Evolutionary conservation across 129 eudicot genomes (phyloP).

Genomic region (Saposhnikovia divaricata): DNA sequence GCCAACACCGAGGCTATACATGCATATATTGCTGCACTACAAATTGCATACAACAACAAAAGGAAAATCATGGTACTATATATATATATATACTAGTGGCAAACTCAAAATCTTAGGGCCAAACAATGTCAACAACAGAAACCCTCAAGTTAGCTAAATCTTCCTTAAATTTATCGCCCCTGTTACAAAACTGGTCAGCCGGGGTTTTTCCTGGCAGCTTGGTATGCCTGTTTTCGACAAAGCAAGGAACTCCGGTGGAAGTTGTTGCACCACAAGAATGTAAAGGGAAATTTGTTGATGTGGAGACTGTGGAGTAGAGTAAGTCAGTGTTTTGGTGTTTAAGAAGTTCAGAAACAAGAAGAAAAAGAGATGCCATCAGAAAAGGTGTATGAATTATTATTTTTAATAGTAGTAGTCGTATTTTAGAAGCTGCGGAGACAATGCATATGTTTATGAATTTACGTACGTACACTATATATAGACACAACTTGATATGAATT

Average conservation of each 20-base stretch:
- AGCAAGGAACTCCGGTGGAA: constrained; percentile 28
- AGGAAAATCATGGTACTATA: not conserved
- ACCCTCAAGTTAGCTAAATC: constrained; percentile 29
- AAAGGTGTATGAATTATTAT: not conserved
- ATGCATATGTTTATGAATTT: not conserved
- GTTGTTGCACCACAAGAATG: constrained; percentile 17
- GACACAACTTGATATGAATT: no score
- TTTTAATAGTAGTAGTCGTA: not conserved
- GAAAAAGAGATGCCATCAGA: constrained; percentile 56
- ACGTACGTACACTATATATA: not conserved
- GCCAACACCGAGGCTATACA: no score
- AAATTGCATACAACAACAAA: no score
- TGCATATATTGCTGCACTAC: no score
- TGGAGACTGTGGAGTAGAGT: not conserved
- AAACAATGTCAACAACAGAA: constrained; percentile 18
- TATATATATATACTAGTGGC: not conserved
- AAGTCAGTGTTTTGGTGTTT: constrained; percentile 41
- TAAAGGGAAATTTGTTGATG: constrained; percentile 6
- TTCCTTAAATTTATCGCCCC: constrained; percentile 22
- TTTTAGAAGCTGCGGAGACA: not conserved
- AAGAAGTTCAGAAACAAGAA: constrained; percentile 56
- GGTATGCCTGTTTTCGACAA: constrained; percentile 17
- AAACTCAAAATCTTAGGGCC: not conserved
- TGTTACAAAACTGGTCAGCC: constrained; percentile 9
- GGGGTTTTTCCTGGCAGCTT: constrained; percentile 15